Base-by-base conservation (phyloP, 257 asterid species). In the Scutellaria baicalensis region DNA sequence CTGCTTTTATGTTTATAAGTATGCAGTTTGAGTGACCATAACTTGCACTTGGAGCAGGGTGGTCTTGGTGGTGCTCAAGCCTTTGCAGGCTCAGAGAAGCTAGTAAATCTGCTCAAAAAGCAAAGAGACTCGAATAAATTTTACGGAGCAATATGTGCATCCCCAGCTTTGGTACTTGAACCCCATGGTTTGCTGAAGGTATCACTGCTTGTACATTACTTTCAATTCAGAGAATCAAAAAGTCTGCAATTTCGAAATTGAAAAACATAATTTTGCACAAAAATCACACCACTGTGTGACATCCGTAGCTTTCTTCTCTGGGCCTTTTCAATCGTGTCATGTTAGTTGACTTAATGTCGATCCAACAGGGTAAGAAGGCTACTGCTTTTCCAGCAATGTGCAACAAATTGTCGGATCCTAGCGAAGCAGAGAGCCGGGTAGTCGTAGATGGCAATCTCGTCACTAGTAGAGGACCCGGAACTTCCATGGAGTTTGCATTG, bases 21-120 rank as follows among this genome's bases (percentile, higher is more conserved):
- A n/a, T 48, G 8, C 11, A 50, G 10, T 42, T 31, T 54, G 47
- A 42, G 69, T 17, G 50, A 58, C 66, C 39, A 45, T 9, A 57
- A 50, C 49, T 14, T 52, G 63, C 61, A 62, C 6, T 42, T 0
- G 16, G 43, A 67, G 45, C 84, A 93, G 99, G 97, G 99, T 11
- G 99, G 99, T 72, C 88, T 91, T 52, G 96, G 96, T 64, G 99
- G 99, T 66, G 97, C 99, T 14, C 84, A 93, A 82, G 85, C 96
- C 63, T 93, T 91, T 81, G 79, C 96, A 35, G 74, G 80, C 17
- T 89, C 99, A 20, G 95, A 81, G 68, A 86, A 87, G 82, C 81
- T 93, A 18, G 88, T 89, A 40, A 73, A 86, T 69, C 69, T 84
- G 79, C 78, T 93, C 86, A 91, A 93, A 85, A 84, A 89, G 80